Evolutionary conservation across 176 grass and related monocot species (phyloP).

Genomic region (Oryza nivara): DNA sequence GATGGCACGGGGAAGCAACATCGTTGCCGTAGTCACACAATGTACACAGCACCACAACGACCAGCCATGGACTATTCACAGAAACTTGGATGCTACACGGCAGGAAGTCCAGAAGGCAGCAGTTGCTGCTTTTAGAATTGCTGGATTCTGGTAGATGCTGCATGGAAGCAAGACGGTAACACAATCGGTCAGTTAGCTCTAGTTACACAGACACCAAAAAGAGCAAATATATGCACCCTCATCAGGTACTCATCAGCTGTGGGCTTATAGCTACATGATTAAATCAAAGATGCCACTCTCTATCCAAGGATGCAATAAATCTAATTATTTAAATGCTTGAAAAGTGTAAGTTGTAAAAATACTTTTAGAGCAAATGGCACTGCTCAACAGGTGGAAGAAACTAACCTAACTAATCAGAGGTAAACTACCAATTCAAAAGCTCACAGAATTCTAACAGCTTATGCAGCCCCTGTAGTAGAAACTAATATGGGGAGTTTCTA

Average conservation of each 20-base stretch:
- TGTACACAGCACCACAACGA: constrained; percentile 5
- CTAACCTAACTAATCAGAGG: neutral
- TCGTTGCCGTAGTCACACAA: neutral
- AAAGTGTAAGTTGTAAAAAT: neutral
- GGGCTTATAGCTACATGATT: neutral
- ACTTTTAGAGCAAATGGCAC: neutral
- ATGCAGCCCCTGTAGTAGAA: neutral
- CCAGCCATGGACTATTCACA: constrained; percentile 48
- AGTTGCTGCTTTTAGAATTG: constrained; percentile 68
- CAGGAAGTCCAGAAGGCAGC: constrained; percentile 86
- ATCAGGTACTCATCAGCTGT: neutral
- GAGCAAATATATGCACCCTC: neutral
- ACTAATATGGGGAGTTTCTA: neutral
- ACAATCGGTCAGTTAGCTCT: neutral
- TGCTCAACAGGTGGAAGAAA: neutral
- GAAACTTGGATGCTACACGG: constrained; percentile 82
- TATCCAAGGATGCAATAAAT: neutral
- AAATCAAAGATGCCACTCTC: neutral
- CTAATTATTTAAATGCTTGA: neutral
- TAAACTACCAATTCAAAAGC: neutral
- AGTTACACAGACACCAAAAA: neutral
- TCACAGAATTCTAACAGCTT: neutral
- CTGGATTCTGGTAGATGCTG: constrained; percentile 97
- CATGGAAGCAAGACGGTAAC: neutral
- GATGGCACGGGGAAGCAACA: neutral